phyloP scores from a whole-genome alignment of 1,284 basidiomycete genomes.

The Heterobasidion parviporum region DNA sequence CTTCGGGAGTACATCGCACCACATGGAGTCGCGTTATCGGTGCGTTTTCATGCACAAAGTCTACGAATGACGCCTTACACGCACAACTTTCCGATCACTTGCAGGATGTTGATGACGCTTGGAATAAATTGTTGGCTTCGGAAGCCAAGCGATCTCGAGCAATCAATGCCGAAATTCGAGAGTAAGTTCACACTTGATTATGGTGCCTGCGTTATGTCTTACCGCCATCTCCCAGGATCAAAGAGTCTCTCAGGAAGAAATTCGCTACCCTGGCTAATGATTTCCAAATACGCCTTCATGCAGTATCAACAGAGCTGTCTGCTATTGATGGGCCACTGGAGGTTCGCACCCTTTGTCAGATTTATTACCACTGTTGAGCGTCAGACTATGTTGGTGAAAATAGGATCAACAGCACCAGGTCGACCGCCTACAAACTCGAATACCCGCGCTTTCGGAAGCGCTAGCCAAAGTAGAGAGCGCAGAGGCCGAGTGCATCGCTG shows the following conservation, averaged over 20 bases:
- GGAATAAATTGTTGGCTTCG: slow-evolving; percentile 65
- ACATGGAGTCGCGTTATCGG: slow-evolving; percentile 54
- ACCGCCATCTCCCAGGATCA: slow-evolving; percentile 55
- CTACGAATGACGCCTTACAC: not conserved
- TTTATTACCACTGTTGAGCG: not conserved
- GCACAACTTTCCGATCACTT: too few relatives aligned
- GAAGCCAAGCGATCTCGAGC: slow-evolving; percentile 76
- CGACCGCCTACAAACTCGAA: slow-evolving; percentile 50
- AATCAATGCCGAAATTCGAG: slow-evolving; percentile 88
- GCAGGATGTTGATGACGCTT: slow-evolving; percentile 73
- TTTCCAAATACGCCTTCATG: slow-evolving; percentile 69
- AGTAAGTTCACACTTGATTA: slow-evolving; percentile 44
- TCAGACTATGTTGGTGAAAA: not conserved
- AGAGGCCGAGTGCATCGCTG: slow-evolving; percentile 77
- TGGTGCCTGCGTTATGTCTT: slow-evolving; percentile 2
- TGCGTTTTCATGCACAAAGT: slow-evolving; percentile 23
- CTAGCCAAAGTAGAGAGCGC: slow-evolving; percentile 49
- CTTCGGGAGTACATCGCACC: slow-evolving; percentile 80
- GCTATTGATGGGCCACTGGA: slow-evolving; percentile 75
- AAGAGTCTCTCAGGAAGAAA: slow-evolving; percentile 76
- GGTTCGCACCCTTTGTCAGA: slow-evolving; percentile 29
- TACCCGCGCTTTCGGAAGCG: slow-evolving; percentile 52
- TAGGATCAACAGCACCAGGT: slow-evolving; percentile 50
- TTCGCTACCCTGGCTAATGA: slow-evolving; percentile 84
- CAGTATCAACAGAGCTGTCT: slow-evolving; percentile 70